Percentiles rank a stretch among this genome's conserved stretches.
phyloP scores from a whole-genome alignment of 2,329 filamentous ascomycete genomes.

The Colletotrichum tabaci region DNA sequence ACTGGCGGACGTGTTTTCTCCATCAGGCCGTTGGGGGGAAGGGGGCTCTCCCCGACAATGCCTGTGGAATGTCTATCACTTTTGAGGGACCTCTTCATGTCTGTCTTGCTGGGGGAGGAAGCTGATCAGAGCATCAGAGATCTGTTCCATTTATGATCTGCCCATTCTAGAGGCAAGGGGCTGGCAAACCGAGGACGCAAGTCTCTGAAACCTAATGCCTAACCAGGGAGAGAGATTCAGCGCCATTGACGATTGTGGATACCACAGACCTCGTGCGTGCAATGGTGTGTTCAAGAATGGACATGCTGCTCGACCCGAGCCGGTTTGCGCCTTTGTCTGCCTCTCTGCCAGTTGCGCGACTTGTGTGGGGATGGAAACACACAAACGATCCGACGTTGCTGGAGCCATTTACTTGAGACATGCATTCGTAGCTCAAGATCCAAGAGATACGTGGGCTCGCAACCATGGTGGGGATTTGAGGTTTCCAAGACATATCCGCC shows the following conservation, averaged over 20 bases:
- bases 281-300: constrained; percentile 15
- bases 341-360: background rate
- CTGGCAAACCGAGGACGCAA: background rate
- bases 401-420: background rate
- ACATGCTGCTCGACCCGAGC: constrained; percentile 28
- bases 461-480: background rate
- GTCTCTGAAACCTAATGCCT: background rate
- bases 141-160: constrained; percentile 18
- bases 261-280: constrained; percentile 1
- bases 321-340: background rate
- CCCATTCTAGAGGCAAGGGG: constrained; percentile 10
- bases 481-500: too few species aligned
- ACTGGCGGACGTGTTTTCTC: constrained; percentile 21
- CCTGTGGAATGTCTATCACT: constrained; percentile 9
- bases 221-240: background rate
- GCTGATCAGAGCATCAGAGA: constrained; percentile 14
- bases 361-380: background rate
- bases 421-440: background rate
- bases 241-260: constrained; percentile 8
- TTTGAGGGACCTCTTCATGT: background rate
- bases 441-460: background rate
- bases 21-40: background rate
- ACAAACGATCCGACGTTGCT: background rate
- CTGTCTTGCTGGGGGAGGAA: constrained; percentile 20
- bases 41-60: constrained; percentile 12